These are phyloP conservation scores for Trichoderma guizhouense DNA, from an alignment of 2,329 filamentous ascomycete species.

Conservation along the genomic window DNA sequence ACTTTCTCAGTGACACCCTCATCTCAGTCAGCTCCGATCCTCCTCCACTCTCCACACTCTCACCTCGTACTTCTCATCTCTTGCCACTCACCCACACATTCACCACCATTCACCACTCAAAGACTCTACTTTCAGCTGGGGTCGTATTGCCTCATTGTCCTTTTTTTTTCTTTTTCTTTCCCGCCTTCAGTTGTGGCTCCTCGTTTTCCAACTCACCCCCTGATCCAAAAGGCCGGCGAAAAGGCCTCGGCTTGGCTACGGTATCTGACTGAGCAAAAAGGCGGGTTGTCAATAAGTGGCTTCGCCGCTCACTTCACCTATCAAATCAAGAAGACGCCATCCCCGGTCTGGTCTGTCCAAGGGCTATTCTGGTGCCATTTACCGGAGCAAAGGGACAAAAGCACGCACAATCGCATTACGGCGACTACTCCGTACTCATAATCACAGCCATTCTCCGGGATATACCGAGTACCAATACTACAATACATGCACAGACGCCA, in stretches of 20 bases:
- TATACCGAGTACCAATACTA: not conserved
- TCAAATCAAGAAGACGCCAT: not conserved
- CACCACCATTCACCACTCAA: not conserved
- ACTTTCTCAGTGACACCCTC: not conserved
- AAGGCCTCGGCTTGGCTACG: not conserved
- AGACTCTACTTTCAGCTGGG: not conserved
- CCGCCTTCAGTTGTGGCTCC: not conserved
- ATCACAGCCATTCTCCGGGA: not conserved
- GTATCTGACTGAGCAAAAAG: not conserved
- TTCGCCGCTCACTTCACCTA: slow-evolving; percentile 3
- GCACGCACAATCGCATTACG: not conserved
- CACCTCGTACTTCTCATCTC: not conserved
- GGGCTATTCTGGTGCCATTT: not conserved
- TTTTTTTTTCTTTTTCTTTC: not conserved
- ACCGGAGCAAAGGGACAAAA: not conserved
- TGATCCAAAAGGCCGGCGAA: not conserved
- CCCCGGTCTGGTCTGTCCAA: not conserved
- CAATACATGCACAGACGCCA: not conserved
- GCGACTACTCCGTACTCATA: not conserved
- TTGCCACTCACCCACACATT: not conserved
- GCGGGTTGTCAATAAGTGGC: not conserved
- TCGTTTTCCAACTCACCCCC: not conserved
- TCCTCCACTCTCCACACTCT: not conserved
- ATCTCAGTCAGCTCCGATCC: not conserved
- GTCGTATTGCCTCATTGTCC: not conserved